Base-by-base conservation (phyloP, 192 early-diverging fungal genomes). In the Backusella parvicylindrica region DNA sequence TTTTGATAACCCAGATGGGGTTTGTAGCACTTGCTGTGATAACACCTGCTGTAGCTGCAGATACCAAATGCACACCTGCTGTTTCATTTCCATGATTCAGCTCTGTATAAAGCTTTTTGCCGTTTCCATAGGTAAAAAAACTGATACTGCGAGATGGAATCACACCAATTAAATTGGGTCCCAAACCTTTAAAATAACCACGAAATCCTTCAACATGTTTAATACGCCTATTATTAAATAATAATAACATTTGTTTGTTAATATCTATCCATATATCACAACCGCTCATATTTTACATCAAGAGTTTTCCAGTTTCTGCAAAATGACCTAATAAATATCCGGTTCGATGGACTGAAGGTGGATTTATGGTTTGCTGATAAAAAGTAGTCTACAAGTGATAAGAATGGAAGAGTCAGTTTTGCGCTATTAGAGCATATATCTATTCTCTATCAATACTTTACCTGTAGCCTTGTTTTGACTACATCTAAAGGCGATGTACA, bases 1-100 rank as follows among this genome's bases (percentile, higher is more conserved):
- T 99, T 77, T 98, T 99, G 60, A 98, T 89, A 56, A 99, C 87
- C 97, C 97, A 99, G 12, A 99, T 98, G 0, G 97, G 97, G 72
- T 95, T 97, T 2, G 96, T 97, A 12, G 83, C 82, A 2, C 89
- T 87, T 0, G 95, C 92, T 4, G 91, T 94, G 6, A 92, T 85
- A 21, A 92, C 80, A 12, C 90, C 77, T 12, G 79, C 79, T 37
- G 79, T 80, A 5, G 75, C 77, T 23, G 97, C 91, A 8, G 91
- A 81, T 2, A 74, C 30, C 40, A 97, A 84, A 64, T 98, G 95
- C 2, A 99, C 91, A 47, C 85, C 18, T 13, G 96, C 68, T 2
- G 90, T 93, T 76, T 99, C 98, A 32, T 84, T 76, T 31, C 94
- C 93, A 64, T 87, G 68, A 60, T 96, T 96, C 64, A 92, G 75